Percentiles rank a stretch among this genome's conserved stretches.
phyloP scores from a whole-genome alignment of 257 asterid species.

The Scutellaria barbata region DNA sequence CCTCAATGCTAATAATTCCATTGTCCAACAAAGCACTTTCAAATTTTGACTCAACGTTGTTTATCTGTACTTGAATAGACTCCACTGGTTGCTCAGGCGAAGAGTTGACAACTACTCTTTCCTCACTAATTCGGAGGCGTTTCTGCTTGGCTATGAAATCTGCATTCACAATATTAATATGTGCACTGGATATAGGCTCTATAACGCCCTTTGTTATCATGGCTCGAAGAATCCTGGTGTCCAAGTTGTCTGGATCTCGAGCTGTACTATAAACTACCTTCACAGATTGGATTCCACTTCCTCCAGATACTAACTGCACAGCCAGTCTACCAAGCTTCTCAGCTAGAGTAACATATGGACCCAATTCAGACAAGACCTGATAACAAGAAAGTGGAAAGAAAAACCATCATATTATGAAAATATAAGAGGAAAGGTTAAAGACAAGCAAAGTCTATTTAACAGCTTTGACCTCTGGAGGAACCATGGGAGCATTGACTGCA shows the following conservation, averaged over 20 bases:
- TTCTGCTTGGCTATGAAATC: conserved; percentile 90
- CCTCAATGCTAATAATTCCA: conserved; percentile 65
- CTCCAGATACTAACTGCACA: conserved; percentile 79
- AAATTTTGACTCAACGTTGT: conserved; percentile 65
- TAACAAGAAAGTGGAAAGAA: not conserved
- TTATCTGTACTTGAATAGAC: conserved; percentile 69
- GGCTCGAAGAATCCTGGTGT: conserved; percentile 90
- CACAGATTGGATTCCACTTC: conserved; percentile 80
- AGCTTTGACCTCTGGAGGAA: conserved; percentile 74
- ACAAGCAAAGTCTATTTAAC: too few species aligned
- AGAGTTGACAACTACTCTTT: conserved; percentile 54
- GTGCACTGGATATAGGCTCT: conserved; percentile 79
- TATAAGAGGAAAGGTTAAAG: not conserved
- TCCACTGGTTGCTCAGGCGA: conserved; percentile 68
- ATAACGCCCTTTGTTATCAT: conserved; percentile 92
- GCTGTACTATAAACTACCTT: conserved; percentile 73
- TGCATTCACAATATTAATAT: conserved; percentile 84
- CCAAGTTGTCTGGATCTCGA: conserved; percentile 79
- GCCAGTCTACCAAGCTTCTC: conserved; percentile 91
- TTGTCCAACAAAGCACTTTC: conserved; percentile 70
- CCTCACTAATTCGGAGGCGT: conserved; percentile 81
- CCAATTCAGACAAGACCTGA: conserved; percentile 81
- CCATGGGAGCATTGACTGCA: conserved; percentile 98
- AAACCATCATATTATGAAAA: not conserved
- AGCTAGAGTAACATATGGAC: conserved; percentile 81